A percentile compares a stretch with the other conserved stretches of the same genome.
These are phyloP conservation scores for Pleurotus ostreatus DNA, from an alignment of 768 basidiomycete genomes.

Conservation along the genomic window DNA sequence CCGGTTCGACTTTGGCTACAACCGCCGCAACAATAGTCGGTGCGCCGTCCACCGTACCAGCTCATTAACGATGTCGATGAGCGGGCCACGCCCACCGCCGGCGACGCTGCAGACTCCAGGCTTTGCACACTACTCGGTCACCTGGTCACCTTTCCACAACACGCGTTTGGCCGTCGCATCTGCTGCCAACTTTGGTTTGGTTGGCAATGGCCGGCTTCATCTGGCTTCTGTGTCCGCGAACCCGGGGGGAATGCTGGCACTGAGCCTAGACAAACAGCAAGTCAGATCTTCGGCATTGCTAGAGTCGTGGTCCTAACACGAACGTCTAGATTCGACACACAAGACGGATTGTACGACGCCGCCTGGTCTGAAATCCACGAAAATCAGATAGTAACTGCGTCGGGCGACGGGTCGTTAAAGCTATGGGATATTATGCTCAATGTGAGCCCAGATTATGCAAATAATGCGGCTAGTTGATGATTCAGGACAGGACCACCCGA, in stretches of 20 bases:
- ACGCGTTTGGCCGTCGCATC: slow-evolving; percentile 75
- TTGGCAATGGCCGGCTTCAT: slow-evolving; percentile 91
- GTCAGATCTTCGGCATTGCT: slow-evolving; percentile 22
- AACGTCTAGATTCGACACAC: slow-evolving; percentile 72
- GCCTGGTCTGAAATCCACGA: slow-evolving; percentile 96
- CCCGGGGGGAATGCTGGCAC: slow-evolving; percentile 25
- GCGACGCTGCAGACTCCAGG: slow-evolving; percentile 68
- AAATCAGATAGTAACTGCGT: slow-evolving; percentile 86
- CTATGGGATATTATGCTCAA: slow-evolving; percentile 89
- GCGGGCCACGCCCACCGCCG: slow-evolving; percentile 33
- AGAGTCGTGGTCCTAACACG: slow-evolving; percentile 11
- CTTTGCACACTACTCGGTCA: slow-evolving; percentile 76
- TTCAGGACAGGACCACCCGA: slow-evolving; percentile 73
- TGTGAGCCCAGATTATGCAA: slow-evolving; percentile 35
- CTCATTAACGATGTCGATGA: slow-evolving; percentile 21
- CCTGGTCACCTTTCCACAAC: slow-evolving; percentile 86
- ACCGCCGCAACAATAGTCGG: slow-evolving; percentile 4
- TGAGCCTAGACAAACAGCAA: slow-evolving; percentile 68
- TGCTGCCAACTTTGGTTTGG: slow-evolving; percentile 89
- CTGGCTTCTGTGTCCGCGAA: slow-evolving; percentile 51
- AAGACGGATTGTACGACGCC: slow-evolving; percentile 85
- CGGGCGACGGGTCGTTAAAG: slow-evolving; percentile 86
- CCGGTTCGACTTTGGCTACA: background rate
- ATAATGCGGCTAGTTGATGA: background rate
- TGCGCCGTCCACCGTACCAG: background rate